These are phyloP conservation scores for Lachancea sp. DNA, from an alignment of 805 yeast genomes.

Conservation along the genomic window DNA sequence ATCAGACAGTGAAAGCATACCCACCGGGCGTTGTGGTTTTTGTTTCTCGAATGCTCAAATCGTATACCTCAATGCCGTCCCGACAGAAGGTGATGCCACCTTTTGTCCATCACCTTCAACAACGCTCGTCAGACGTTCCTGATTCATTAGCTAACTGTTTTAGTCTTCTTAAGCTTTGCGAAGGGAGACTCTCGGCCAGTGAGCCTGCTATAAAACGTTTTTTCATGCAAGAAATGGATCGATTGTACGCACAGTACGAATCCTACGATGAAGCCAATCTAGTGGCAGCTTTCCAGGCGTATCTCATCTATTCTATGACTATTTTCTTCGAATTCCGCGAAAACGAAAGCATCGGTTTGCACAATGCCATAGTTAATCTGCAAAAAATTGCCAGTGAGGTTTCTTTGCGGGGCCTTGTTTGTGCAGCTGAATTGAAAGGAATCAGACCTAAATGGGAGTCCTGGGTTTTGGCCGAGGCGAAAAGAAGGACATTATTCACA, in stretches of 20 bases:
- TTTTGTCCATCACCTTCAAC: not conserved
- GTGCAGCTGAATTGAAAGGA: not conserved
- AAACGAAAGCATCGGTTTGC: not conserved
- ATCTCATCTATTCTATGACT: conserved; percentile 1
- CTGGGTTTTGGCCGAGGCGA: conserved; percentile 1
- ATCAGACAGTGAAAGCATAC: not conserved
- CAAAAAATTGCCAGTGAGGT: too few relatives aligned
- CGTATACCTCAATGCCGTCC: not conserved
- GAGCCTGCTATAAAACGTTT: not conserved
- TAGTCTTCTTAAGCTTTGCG: not conserved
- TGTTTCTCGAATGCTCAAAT: not conserved
- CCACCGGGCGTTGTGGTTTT: not conserved
- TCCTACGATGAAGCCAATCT: not conserved
- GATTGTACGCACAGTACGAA: not conserved
- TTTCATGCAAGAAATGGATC: not conserved
- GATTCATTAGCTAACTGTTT: not conserved
- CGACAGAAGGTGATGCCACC: not conserved
- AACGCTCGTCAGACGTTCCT: not conserved
- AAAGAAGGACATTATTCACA: conserved; percentile 1
- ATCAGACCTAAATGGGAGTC: not conserved
- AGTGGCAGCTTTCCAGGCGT: conserved; percentile 2
- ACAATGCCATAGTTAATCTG: not conserved
- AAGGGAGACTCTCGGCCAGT: not conserved
- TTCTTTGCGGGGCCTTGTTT: not conserved
- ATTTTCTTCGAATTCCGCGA: not conserved